Evolutionary conservation across 169 alveolate genomes (phyloP).

Genomic region (Cryptosporidium felis): DNA sequence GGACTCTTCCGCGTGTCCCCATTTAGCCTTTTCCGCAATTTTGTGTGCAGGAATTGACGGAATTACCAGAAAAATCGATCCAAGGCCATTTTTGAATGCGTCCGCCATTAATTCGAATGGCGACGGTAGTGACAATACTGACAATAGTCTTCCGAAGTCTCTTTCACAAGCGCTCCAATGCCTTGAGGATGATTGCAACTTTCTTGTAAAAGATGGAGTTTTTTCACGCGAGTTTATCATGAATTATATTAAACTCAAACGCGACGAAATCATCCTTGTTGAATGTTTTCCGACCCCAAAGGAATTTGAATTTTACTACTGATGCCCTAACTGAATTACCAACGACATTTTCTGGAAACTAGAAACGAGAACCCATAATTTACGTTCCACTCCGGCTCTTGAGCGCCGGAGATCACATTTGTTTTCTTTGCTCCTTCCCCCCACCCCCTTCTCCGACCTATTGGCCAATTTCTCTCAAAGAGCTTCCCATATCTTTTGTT

Average conservation of each 20-base stretch:
- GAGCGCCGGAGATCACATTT: too few species aligned
- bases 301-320: conserved; percentile 68
- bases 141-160: conserved; percentile 10
- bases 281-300: conserved; percentile 68
- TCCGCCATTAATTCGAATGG: background rate
- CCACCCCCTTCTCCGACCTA: too few species aligned
- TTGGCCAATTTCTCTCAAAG: too few species aligned
- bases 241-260: conserved; percentile 44
- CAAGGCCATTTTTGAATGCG: conserved; percentile 45
- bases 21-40: conserved; percentile 81
- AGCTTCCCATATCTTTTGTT: too few species aligned
- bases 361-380: too few species aligned
- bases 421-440: too few species aligned
- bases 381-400: too few species aligned
- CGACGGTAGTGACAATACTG: background rate
- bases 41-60: conserved; percentile 87
- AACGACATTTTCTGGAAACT: too few species aligned
- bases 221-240: conserved; percentile 42
- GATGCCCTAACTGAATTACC: conserved; percentile 2
- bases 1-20: conserved; percentile 81
- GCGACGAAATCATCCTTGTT: conserved; percentile 14
- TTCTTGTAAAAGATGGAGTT: conserved; percentile 61
- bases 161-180: conserved; percentile 36
- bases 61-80: conserved; percentile 72
- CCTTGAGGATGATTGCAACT: conserved; percentile 60